Percentiles rank a stretch among this genome's conserved stretches.
These are phyloP conservation scores for Yueomyces sp. DNA, from an alignment of 805 yeast species.

Conservation along the genomic window DNA sequence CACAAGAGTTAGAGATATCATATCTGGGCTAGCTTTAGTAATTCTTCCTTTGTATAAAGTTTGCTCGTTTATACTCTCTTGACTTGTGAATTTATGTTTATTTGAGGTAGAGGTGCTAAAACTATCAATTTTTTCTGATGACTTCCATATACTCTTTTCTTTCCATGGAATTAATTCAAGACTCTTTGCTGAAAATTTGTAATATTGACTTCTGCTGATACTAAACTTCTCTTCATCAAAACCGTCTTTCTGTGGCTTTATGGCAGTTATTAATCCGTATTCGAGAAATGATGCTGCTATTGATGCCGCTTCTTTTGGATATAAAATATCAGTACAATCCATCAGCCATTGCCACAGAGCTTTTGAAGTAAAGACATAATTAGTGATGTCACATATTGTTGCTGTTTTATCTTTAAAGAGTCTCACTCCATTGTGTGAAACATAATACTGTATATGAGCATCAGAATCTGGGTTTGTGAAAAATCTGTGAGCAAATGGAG, in stretches of 20 bases:
- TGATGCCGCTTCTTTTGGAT: slow-evolving; percentile 37
- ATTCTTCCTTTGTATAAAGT: neutral
- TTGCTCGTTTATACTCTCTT: neutral
- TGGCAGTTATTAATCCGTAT: slow-evolving; percentile 34
- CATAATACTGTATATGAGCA: slow-evolving; percentile 67
- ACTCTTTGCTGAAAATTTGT: slow-evolving; percentile 32
- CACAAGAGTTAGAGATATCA: slow-evolving; percentile 26
- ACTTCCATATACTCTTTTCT: slow-evolving; percentile 2
- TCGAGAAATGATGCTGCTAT: slow-evolving; percentile 39
- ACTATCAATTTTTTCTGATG: neutral
- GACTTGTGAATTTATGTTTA: neutral
- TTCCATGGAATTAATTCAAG: slow-evolving; percentile 24
- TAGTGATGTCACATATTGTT: slow-evolving; percentile 10
- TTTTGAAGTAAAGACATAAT: slow-evolving; percentile 57
- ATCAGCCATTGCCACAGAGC: slow-evolving; percentile 76
- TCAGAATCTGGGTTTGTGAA: slow-evolving; percentile 87
- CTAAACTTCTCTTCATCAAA: slow-evolving; percentile 12
- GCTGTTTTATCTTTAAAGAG: slow-evolving; percentile 33
- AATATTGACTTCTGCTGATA: slow-evolving; percentile 28
- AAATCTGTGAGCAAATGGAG: slow-evolving; percentile 63
- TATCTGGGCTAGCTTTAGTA: neutral
- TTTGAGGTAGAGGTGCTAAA: neutral
- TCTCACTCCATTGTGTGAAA: slow-evolving; percentile 51
- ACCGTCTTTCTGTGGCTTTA: slow-evolving; percentile 26
- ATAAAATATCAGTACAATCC: slow-evolving; percentile 73